Evolutionary conservation across 805 yeast species (phyloP).

Genomic region (Crinitomyces ghanaensis): DNA sequence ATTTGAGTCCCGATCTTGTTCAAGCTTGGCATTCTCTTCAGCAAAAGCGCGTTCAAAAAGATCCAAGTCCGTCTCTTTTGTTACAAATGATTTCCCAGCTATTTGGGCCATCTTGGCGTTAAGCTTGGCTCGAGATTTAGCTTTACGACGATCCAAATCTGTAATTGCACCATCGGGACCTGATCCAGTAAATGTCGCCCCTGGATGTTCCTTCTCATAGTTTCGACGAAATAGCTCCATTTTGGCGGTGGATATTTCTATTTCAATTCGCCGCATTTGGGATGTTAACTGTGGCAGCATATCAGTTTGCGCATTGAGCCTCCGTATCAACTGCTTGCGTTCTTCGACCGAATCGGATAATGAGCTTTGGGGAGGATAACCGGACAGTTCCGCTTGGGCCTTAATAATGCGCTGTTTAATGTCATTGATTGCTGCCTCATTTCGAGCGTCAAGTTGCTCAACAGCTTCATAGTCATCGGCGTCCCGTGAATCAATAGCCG

Average conservation of each 20-base stretch:
- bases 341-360: conserved; percentile 31
- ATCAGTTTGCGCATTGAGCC: conserved; percentile 53
- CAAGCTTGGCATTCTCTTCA: conserved; percentile 38
- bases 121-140: conserved; percentile 65
- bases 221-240: conserved; percentile 49
- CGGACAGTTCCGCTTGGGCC: conserved; percentile 30
- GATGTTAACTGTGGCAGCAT: conserved; percentile 61
- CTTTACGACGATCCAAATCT: conserved; percentile 69
- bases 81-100: conserved; percentile 58
- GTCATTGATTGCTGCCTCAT: conserved; percentile 46
- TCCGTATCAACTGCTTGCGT: conserved; percentile 40
- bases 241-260: conserved; percentile 54
- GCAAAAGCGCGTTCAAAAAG: conserved; percentile 37
- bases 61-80: conserved; percentile 35
- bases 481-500: conserved; percentile 58
- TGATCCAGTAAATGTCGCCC: conserved; percentile 60
- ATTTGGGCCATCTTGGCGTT: conserved; percentile 86
- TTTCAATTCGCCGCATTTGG: conserved; percentile 52
- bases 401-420: conserved; percentile 49
- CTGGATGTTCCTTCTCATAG: conserved; percentile 54
- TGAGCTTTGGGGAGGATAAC: conserved; percentile 14
- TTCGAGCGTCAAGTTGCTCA: conserved; percentile 27
- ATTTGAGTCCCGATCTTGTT: conserved; percentile 43
- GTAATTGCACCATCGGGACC: conserved; percentile 84
- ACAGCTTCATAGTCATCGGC: conserved; percentile 28